These are phyloP conservation scores for Aspergillus sp. DNA, from an alignment of 2,329 filamentous ascomycete species.

Conservation along the genomic window DNA sequence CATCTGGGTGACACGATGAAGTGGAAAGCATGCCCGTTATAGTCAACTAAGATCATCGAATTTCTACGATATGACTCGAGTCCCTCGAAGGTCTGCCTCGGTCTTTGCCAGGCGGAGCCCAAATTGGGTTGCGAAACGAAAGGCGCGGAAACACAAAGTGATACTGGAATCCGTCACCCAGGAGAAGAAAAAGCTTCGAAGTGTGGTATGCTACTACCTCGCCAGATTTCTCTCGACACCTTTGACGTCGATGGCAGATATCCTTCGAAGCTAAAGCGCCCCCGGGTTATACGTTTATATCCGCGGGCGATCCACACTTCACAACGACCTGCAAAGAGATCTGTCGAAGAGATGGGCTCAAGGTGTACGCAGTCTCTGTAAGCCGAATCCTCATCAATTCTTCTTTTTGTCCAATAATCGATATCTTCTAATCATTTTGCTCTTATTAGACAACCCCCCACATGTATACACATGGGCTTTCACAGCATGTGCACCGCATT, in stretches of 20 bases:
- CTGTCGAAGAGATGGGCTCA: slow-evolving; percentile 54
- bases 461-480: slow-evolving; percentile 52
- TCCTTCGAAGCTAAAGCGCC: slow-evolving; percentile 57
- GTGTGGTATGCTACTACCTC: slow-evolving; percentile 43
- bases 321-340: slow-evolving; percentile 61
- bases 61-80: slow-evolving; percentile 36
- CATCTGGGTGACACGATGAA: slow-evolving; percentile 19
- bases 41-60: slow-evolving; percentile 20
- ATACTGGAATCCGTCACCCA: slow-evolving; percentile 58
- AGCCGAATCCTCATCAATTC: slow-evolving; percentile 28
- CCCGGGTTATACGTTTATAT: slow-evolving; percentile 61
- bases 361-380: slow-evolving; percentile 62
- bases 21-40: slow-evolving; percentile 17
- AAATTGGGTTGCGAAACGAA: slow-evolving; percentile 32
- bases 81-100: slow-evolving; percentile 35
- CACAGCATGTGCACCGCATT: slow-evolving; percentile 61
- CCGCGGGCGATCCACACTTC: slow-evolving; percentile 59
- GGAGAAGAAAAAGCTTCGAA: slow-evolving; percentile 60
- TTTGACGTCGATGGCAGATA: slow-evolving; percentile 48
- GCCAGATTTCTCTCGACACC: slow-evolving; percentile 9
- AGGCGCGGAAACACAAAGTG: slow-evolving; percentile 53
- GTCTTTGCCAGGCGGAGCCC: slow-evolving; percentile 34
- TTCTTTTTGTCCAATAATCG: slow-evolving; percentile 13
- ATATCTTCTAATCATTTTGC: slow-evolving; percentile 13
- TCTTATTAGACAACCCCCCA: slow-evolving; percentile 49